phyloP scores from a whole-genome alignment of 108 stramenopile genomes.

The Cyclotella kingstonii region DNA sequence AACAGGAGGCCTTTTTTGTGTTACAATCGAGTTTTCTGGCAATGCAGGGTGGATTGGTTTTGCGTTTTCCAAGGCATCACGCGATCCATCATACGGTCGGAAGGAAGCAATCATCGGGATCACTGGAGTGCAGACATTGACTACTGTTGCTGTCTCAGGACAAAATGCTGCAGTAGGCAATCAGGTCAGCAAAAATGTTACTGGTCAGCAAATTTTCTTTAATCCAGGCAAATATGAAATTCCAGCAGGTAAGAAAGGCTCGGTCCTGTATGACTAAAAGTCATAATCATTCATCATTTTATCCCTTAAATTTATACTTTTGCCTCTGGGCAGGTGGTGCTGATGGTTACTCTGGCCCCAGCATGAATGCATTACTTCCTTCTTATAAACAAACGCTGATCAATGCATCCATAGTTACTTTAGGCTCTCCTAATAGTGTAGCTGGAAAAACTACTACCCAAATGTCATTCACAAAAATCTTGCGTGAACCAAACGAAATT shows the following conservation, averaged over 20 bases:
- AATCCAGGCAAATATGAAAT: conserved; percentile 42
- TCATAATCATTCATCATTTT: no score
- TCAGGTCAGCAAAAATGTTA: conserved; percentile 11
- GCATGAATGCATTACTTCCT: conserved; percentile 8
- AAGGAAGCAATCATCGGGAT: conserved; percentile 44
- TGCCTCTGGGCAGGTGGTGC: neutral
- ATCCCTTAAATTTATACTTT: neutral
- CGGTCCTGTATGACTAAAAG: no score
- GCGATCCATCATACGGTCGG: conserved; percentile 36
- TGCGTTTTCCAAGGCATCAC: conserved; percentile 19
- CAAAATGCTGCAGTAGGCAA: conserved; percentile 10
- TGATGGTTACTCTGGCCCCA: conserved; percentile 25
- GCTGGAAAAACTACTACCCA: neutral
- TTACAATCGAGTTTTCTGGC: conserved; percentile 26
- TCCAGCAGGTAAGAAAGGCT: conserved; percentile 30
- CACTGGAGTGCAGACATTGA: conserved; percentile 14
- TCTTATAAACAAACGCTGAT: conserved; percentile 24
- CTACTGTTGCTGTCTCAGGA: conserved; percentile 4
- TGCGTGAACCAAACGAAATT: conserved; percentile 37
- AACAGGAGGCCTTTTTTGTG: conserved; percentile 23
- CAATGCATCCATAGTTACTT: conserved; percentile 11
- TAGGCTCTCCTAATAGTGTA: neutral
- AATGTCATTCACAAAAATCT: conserved; percentile 22
- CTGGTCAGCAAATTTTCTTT: conserved; percentile 7
- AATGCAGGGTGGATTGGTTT: conserved; percentile 40